A percentile compares a stretch with the other conserved stretches of the same genome.
phyloP scores from a whole-genome alignment of 768 basidiomycete species.

The Phlegmacium glaucopus region DNA sequence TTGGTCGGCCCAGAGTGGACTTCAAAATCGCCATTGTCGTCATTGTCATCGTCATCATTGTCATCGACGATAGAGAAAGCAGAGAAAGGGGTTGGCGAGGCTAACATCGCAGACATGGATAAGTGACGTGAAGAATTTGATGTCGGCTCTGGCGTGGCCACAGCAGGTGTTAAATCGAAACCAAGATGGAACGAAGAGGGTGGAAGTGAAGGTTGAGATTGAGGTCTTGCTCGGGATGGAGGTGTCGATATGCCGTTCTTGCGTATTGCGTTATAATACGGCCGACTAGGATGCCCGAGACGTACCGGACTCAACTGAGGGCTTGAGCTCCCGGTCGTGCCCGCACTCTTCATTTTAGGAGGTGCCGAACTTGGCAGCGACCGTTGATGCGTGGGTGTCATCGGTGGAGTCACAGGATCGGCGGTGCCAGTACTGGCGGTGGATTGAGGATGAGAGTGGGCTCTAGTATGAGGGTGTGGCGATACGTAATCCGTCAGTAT shows the following conservation, averaged over 20 bases:
- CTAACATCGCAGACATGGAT: conserved; percentile 17
- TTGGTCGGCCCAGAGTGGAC: conserved; percentile 11
- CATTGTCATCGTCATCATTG: conserved; percentile 14
- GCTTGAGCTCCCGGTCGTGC: conserved; percentile 3
- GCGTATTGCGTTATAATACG: conserved; percentile 56
- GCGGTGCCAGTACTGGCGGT: neutral
- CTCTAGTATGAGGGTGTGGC: conserved; percentile 7
- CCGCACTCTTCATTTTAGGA: neutral
- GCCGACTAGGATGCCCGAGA: conserved; percentile 49
- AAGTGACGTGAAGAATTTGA: conserved; percentile 15
- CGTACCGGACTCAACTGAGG: conserved; percentile 25
- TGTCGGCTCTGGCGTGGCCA: conserved; percentile 19
- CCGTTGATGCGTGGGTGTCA: neutral
- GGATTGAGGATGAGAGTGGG: neutral
- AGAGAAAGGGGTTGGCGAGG: conserved; percentile 8
- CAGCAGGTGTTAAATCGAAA: conserved; percentile 15
- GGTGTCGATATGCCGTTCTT: conserved; percentile 27
- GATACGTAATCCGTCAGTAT: no score
- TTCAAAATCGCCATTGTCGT: conserved; percentile 5
- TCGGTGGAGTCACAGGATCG: neutral
- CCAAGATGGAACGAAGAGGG: conserved; percentile 1
- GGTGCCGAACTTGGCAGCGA: conserved; percentile 20
- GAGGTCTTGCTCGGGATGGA: conserved; percentile 35
- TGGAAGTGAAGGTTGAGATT: conserved; percentile 20
- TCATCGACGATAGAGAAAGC: conserved; percentile 19